Evolutionary conservation across 208 protist genomes (phyloP), one percentile per base, ranked within the genome.

Genomic region (Balamuthia mandrillaris): DNA sequence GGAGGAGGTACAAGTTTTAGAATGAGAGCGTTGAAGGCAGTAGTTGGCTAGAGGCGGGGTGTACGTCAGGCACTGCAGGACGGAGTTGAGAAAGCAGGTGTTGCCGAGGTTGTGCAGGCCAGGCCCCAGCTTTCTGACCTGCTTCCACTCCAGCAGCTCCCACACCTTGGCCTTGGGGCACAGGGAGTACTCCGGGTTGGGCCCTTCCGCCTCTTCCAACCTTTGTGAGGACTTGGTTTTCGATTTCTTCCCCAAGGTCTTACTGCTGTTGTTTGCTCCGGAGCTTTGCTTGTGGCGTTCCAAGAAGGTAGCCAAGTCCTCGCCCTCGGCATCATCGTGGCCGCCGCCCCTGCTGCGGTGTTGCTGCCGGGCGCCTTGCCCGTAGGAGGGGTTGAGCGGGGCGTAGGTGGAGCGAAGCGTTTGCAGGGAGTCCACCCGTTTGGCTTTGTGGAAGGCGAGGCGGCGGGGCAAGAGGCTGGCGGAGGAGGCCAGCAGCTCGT

Each of bases 21-120:
- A 45, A 37, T 88, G 81, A 10, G 49, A 35, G 49, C 82, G 39
- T 1, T 74, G 21, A n/a, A 89, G 61, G 72, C 90, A 61, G 27
- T 82, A 91, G 54, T 96, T 89, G 41, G 86, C 86, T 0, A 96
- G 72, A 37, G 91, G 86, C n/a, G 89, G 70, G 27, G 91, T 93
- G 68, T 95, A 93, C 9, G 83, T 92, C 1, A 96, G 86, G 84
- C 94, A 95, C 77, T 96, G 94, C 1, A 96, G 52, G 0, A 92
- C 89, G 18, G 90, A 74, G 70, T 96, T 96, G 45, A 95, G 45
- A 68, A 96, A 96, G 85, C 94, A 96, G 1, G 94, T 96, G 90
- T 96, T 96, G 44, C 94, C 94, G 27, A 94, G 27, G 68, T 94
- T 94, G n/a, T 51, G 45, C 1, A 95, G 86, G 51, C 92, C 92